Percentiles rank a stretch among this genome's conserved stretches.
These are phyloP conservation scores for Trichomonas vaginalis DNA, from an alignment of 208 protist genomes.

Conservation along the genomic window DNA sequence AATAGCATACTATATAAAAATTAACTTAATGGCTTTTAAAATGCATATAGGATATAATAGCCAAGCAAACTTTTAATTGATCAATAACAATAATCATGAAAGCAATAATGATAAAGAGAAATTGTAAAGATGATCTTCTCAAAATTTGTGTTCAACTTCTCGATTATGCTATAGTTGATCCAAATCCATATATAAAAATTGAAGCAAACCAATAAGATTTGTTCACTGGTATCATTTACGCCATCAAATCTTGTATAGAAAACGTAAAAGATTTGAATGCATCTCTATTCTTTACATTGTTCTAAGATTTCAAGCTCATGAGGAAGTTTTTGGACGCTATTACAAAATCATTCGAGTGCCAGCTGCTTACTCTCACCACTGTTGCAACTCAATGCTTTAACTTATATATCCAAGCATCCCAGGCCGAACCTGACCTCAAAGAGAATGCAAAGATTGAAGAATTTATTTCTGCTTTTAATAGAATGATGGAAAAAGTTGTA, in stretches of 20 bases:
- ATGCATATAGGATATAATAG: too few species aligned
- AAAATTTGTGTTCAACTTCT: neutral
- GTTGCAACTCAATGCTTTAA: neutral
- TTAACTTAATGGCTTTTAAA: too few species aligned
- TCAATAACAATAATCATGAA: too few species aligned
- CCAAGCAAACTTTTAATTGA: too few species aligned
- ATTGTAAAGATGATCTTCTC: neutral
- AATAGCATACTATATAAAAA: too few species aligned
- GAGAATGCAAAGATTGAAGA: neutral
- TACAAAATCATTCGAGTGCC: too few species aligned
- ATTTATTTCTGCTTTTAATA: neutral
- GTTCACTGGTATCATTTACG: neutral
- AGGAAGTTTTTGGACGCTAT: neutral
- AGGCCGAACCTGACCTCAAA: neutral
- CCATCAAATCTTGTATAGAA: neutral
- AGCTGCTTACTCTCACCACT: neutral
- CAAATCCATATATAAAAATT: neutral
- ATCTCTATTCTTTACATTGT: neutral
- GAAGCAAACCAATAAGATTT: neutral
- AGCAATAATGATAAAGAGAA: too few species aligned
- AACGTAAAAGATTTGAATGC: neutral
- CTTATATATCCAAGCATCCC: neutral
- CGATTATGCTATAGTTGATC: too few species aligned
- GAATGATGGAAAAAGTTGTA: neutral
- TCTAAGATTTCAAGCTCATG: neutral